Percentiles rank a stretch among this genome's conserved stretches.
phyloP scores from a whole-genome alignment of 2,329 filamentous ascomycete genomes.

The Aureobasidium sp. region DNA sequence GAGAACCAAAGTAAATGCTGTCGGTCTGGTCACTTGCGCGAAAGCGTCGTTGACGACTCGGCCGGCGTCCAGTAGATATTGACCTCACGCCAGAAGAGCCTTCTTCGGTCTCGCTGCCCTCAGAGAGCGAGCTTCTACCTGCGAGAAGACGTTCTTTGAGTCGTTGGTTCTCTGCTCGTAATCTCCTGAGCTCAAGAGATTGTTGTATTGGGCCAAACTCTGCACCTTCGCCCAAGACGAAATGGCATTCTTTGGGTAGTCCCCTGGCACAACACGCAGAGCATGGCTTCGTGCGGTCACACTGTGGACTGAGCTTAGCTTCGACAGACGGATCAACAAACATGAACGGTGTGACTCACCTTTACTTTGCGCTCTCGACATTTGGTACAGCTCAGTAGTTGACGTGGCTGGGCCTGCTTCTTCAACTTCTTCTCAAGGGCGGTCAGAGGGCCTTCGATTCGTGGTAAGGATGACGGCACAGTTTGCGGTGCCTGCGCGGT shows the following conservation, averaged over 20 bases:
- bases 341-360: slow-evolving; percentile 24
- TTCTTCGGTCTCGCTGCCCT: slow-evolving; percentile 35
- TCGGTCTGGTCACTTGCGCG: slow-evolving; percentile 35
- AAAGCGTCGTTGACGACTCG: slow-evolving; percentile 32
- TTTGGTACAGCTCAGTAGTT: slow-evolving; percentile 43
- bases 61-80: slow-evolving; percentile 24
- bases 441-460: slow-evolving; percentile 3
- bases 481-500: neutral
- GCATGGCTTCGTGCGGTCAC: slow-evolving; percentile 44
- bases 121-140: slow-evolving; percentile 22
- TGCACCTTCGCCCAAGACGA: slow-evolving; percentile 38
- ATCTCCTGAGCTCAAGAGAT: slow-evolving; percentile 41
- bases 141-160: slow-evolving; percentile 38
- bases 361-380: slow-evolving; percentile 45
- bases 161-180: slow-evolving; percentile 39
- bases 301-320: slow-evolving; percentile 28
- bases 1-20: slow-evolving; percentile 45
- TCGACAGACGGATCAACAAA: neutral
- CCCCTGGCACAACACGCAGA: slow-evolving; percentile 44
- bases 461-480: slow-evolving; percentile 19
- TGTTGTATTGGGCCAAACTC: slow-evolving; percentile 43
- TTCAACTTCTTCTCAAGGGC: slow-evolving; percentile 28
- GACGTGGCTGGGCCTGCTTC: slow-evolving; percentile 36
- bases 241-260: slow-evolving; percentile 42
- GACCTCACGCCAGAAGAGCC: slow-evolving; percentile 22